Percentiles rank a stretch among this genome's conserved stretches.
Evolutionary conservation across 768 basidiomycete species (phyloP).

Genomic region (Trametes elegans): DNA sequence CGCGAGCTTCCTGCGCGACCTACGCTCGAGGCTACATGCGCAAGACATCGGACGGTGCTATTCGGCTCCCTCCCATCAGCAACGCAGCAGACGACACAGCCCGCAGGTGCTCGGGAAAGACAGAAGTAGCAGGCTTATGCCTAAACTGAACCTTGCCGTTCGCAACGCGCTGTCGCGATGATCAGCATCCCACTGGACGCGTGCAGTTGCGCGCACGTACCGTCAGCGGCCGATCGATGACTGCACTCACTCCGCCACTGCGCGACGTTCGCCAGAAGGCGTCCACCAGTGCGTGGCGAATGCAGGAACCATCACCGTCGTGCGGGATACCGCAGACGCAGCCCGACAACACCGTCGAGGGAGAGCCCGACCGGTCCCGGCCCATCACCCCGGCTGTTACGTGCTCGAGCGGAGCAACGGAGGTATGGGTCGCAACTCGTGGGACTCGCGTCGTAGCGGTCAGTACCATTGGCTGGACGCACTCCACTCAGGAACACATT

Average conservation of each 20-base stretch:
- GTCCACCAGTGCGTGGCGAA: neutral
- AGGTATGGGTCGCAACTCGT: slow-evolving; percentile 3
- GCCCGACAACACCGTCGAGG: neutral
- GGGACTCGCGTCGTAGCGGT: neutral
- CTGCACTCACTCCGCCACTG: neutral
- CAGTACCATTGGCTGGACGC: slow-evolving; percentile 7
- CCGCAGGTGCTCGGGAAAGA: neutral
- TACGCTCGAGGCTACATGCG: neutral
- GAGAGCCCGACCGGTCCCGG: neutral
- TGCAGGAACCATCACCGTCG: neutral
- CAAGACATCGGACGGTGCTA: slow-evolving; percentile 1
- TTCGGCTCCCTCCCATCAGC: slow-evolving; percentile 13
- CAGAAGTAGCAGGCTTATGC: slow-evolving; percentile 6
- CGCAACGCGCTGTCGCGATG: slow-evolving; percentile 6
- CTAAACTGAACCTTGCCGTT: neutral
- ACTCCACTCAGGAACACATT: slow-evolving; percentile 2
- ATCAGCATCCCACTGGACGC: slow-evolving; percentile 1
- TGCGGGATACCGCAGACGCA: neutral
- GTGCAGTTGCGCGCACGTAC: neutral
- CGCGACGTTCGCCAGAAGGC: neutral
- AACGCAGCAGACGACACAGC: slow-evolving; percentile 7
- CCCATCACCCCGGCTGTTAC: neutral
- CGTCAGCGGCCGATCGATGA: neutral
- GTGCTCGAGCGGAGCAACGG: neutral
- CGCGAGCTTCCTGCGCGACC: neutral